Percentiles rank a stretch among this genome's conserved stretches.
Conservation (phyloP, 768 basidiomycete genomes). For the Paxillus ammoniavirescens region DNA sequence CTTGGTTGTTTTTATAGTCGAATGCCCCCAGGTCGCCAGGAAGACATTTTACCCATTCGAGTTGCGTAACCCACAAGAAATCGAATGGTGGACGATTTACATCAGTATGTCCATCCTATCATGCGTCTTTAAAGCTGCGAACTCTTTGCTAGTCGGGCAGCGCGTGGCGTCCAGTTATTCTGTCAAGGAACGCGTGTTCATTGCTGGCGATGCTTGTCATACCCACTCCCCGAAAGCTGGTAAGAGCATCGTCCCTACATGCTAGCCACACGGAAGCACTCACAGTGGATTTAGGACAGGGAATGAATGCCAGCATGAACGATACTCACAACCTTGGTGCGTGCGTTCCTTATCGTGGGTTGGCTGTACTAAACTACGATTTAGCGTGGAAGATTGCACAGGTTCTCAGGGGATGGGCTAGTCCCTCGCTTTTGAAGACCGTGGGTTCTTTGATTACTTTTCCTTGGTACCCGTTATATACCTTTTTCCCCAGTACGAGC, state of each 20-base stretch:
- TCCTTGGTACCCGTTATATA: not conserved
- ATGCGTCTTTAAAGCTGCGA: not conserved
- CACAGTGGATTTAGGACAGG: slow-evolving; percentile 49
- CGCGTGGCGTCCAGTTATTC: slow-evolving; percentile 67
- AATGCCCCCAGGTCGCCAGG: slow-evolving; percentile 44
- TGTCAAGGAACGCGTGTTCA: slow-evolving; percentile 64
- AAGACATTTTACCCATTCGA: slow-evolving; percentile 57
- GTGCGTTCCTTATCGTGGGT: not conserved
- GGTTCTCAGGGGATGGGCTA: slow-evolving; percentile 43
- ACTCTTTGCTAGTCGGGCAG: slow-evolving; percentile 55
- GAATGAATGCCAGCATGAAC: slow-evolving; percentile 77
- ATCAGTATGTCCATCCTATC: slow-evolving; percentile 43
- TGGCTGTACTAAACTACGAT: slow-evolving; percentile 49
- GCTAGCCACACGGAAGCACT: not conserved
- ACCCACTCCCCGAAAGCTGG: slow-evolving; percentile 69
- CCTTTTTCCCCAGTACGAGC: slow-evolving; percentile 53
- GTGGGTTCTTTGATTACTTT: slow-evolving; percentile 23
- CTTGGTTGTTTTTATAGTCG: not conserved
- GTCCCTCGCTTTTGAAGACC: slow-evolving; percentile 37
- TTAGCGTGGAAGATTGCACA: slow-evolving; percentile 48
- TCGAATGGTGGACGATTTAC: slow-evolving; percentile 77
- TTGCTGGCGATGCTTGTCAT: slow-evolving; percentile 75
- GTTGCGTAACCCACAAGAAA: slow-evolving; percentile 44
- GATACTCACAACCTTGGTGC: slow-evolving; percentile 69
- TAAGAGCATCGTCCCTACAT: slow-evolving; percentile 16